A percentile compares a stretch with the other conserved stretches of the same genome.
phyloP scores from a whole-genome alignment of 805 yeast species.

The Starmerella powellii region DNA sequence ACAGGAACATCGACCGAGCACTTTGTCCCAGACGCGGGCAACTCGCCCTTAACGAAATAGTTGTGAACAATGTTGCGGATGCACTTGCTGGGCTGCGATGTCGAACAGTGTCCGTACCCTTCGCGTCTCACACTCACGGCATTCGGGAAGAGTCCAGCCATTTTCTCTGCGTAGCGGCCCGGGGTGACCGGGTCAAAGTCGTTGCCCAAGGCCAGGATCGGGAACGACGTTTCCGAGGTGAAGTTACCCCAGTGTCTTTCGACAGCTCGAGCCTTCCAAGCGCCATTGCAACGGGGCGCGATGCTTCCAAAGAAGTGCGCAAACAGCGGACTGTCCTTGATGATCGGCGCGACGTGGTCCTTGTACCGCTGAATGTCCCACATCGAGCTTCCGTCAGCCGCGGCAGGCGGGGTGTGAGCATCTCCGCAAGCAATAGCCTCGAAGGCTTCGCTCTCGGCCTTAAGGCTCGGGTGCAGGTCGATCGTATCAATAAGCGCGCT shows the following conservation, averaged over 20 bases:
- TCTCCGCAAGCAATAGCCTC: slow-evolving; percentile 10
- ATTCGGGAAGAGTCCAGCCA: slow-evolving; percentile 14
- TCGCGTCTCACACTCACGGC: slow-evolving; percentile 17
- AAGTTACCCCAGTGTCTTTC: slow-evolving; percentile 7
- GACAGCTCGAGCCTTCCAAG: slow-evolving; percentile 10
- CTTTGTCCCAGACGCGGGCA: slow-evolving; percentile 14
- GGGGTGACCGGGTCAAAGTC: slow-evolving; percentile 24
- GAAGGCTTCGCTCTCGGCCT: slow-evolving; percentile 1
- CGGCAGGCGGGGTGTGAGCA: neutral
- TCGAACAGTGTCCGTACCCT: slow-evolving; percentile 22
- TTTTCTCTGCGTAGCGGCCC: slow-evolving; percentile 16
- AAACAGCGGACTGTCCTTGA: slow-evolving; percentile 7
- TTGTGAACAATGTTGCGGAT: slow-evolving; percentile 7
- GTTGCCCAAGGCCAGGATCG: slow-evolving; percentile 18
- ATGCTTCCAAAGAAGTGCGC: slow-evolving; percentile 5
- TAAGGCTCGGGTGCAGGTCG: neutral
- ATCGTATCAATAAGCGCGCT: neutral
- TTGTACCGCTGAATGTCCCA: slow-evolving; percentile 10
- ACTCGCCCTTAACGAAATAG: slow-evolving; percentile 16
- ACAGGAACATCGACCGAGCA: slow-evolving; percentile 12
- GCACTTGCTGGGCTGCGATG: slow-evolving; percentile 21
- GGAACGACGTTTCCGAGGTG: slow-evolving; percentile 7
- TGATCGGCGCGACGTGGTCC: neutral
- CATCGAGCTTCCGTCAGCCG: neutral
- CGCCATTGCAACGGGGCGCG: slow-evolving; percentile 6